These are phyloP conservation scores for Fusarium virguliforme DNA, from an alignment of 2,329 filamentous ascomycete genomes.

Conservation along the genomic window DNA sequence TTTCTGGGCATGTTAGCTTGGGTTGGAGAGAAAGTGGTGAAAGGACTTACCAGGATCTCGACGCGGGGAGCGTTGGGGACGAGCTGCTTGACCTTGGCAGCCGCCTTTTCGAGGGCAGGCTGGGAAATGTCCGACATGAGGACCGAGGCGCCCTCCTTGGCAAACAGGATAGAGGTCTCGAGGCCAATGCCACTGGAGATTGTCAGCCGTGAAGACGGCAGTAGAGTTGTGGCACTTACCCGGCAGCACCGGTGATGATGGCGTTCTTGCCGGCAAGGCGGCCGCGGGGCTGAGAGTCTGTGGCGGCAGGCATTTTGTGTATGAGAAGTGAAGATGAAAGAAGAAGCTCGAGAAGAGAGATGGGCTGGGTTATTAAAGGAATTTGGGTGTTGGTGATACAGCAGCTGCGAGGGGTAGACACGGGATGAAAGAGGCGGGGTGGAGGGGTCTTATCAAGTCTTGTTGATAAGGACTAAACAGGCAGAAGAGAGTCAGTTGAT, in stretches of 20 bases:
- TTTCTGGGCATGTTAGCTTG: constrained; percentile 47
- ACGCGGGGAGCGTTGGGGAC: constrained; percentile 76
- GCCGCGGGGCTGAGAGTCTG: constrained; percentile 55
- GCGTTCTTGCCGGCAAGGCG: constrained; percentile 74
- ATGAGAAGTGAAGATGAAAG: not conserved
- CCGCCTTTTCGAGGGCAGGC: constrained; percentile 82
- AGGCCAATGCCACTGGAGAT: constrained; percentile 86
- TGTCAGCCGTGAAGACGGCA: constrained; percentile 21
- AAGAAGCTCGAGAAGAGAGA: not conserved
- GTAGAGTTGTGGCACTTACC: constrained; percentile 70
- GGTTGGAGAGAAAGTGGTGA: not conserved
- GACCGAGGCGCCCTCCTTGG: constrained; percentile 88
- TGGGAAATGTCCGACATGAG: constrained; percentile 89
- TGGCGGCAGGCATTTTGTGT: constrained; percentile 49
- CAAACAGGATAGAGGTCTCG: constrained; percentile 91
- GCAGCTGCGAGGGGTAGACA: constrained; percentile 2
- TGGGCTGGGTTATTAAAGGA: constrained; percentile 24
- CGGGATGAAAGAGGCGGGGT: constrained; percentile 14
- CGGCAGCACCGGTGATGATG: constrained; percentile 87
- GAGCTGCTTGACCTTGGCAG: constrained; percentile 81
- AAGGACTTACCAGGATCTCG: constrained; percentile 68
- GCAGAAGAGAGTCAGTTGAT: not conserved
- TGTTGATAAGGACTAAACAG: constrained; percentile 35
- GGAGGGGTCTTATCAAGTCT: constrained; percentile 28
- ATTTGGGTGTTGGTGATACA: constrained; percentile 27